phyloP scores from a whole-genome alignment of 495 filamentous ascomycete genomes.

The Penicillium subrubescens region DNA sequence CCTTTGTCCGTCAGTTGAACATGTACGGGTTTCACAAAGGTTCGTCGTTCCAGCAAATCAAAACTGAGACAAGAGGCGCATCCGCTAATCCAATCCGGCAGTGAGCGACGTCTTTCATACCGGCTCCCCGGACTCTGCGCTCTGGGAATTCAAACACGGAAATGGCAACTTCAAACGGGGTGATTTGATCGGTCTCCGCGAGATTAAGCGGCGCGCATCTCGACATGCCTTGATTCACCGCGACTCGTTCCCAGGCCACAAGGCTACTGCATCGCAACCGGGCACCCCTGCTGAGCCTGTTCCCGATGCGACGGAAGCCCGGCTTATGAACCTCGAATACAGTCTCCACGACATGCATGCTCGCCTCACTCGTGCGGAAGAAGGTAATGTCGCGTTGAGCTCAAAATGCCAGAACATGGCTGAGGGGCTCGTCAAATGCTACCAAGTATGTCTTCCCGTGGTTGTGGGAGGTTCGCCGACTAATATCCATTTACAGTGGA shows the following conservation, averaged over 20 bases:
- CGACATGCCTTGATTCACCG: slow-evolving; percentile 92
- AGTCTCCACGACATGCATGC: slow-evolving; percentile 76
- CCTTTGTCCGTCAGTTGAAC: slow-evolving; percentile 95
- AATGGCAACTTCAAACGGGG: slow-evolving; percentile 97
- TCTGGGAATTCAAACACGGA: slow-evolving; percentile 99
- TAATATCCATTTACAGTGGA: slow-evolving; percentile 49
- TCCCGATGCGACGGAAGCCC: slow-evolving; percentile 73
- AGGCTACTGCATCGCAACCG: slow-evolving; percentile 71
- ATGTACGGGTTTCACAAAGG: slow-evolving; percentile 99
- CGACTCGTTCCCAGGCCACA: slow-evolving; percentile 84
- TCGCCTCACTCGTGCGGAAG: slow-evolving; percentile 79
- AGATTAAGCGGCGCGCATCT: slow-evolving; percentile 97
- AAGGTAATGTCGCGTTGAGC: slow-evolving; percentile 74
- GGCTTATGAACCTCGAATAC: slow-evolving; percentile 78
- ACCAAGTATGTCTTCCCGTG: slow-evolving; percentile 56
- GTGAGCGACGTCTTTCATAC: slow-evolving; percentile 99
- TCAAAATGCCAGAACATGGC: slow-evolving; percentile 79
- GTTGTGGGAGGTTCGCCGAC: background rate
- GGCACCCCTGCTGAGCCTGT: slow-evolving; percentile 83
- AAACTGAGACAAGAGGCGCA: background rate
- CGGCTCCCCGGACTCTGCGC: slow-evolving; percentile 87
- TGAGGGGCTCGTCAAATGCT: slow-evolving; percentile 77
- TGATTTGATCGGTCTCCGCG: slow-evolving; percentile 85
- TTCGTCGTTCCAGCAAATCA: slow-evolving; percentile 37
- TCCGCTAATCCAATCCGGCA: slow-evolving; percentile 37